Conservation (phyloP, 176 grass and related monocot genomes). For the Oryza meyeriana region DNA sequence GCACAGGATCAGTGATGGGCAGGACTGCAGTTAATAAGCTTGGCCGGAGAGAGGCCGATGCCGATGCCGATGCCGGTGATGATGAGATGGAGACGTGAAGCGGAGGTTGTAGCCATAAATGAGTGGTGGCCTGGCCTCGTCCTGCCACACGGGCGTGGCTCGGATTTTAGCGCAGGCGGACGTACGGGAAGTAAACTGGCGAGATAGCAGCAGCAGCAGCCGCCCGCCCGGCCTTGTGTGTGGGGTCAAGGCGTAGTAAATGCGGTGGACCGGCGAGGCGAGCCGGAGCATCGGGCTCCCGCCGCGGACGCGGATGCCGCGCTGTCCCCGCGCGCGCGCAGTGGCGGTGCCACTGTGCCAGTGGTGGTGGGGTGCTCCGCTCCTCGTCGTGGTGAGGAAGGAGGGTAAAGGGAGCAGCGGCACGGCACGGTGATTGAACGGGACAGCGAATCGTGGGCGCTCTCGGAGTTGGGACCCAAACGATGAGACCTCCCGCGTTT, state of each 20-base stretch:
- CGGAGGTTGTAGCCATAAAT: constrained; percentile 33
- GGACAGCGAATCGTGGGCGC: constrained; percentile 14
- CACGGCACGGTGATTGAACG: constrained; percentile 31
- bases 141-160: constrained; percentile 34
- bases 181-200: background rate
- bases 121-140: constrained; percentile 21
- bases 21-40: constrained; percentile 20
- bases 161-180: constrained; percentile 41
- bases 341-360: background rate
- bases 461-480: background rate
- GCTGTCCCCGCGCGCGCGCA: constrained; percentile 7
- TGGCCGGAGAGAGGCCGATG: background rate
- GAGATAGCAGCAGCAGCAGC: background rate
- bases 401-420: background rate
- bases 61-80: background rate
- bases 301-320: constrained; percentile 30
- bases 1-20: constrained; percentile 41
- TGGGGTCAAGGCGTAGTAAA: background rate
- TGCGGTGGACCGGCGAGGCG: constrained; percentile 9
- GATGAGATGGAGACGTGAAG: constrained; percentile 30
- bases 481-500: constrained; percentile 16
- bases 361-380: background rate
- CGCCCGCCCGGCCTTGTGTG: background rate
- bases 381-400: background rate
- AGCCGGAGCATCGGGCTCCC: constrained; percentile 1